Evolutionary conservation across 192 early-diverging fungal genomes (phyloP), one percentile per base, ranked within the genome.

Genomic region (Coemansia sp.): DNA sequence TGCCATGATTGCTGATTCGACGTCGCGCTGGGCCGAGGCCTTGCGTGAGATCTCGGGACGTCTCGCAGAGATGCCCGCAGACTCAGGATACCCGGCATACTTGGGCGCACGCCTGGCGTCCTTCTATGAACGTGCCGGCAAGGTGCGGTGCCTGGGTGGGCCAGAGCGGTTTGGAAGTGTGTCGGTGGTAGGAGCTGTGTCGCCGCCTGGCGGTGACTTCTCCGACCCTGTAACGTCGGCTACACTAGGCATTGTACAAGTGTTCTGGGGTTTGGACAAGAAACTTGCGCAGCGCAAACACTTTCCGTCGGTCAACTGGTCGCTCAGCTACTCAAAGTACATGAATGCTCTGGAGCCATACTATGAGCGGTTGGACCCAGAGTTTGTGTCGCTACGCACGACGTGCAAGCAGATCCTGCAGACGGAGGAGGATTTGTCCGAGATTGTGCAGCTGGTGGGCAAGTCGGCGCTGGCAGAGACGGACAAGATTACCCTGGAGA

Each of bases 1-100:
- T 31, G 93, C 98, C 61, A 99, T 99, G 98, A 99, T 99, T 95
- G 98, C 98, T 7, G 98, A 99, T 84, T 98, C 97, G n/a, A 98
- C 98, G 31, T 99, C 98, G 54, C 93, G 98, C 42, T 99, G 98
- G 98, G 98, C 98, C 64, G 98, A 99, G 84, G 98, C 98, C 21
- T 85, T 99, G 73, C 94, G 98, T 89, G 98, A 99, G 88, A 97
- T 99, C 85, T 99, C 98, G 13, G 98, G 98, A 80, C 96, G 98
- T 85, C 85, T 99, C 64, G 98, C 97, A 69, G 98, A 99, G 84
- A 99, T 99, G 98, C 98, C 98, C 66, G 96, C 96, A 29, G 94
- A 98, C 85, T 90, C 88, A 50, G 97, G 97, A 62, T 99, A 99
- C 85, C 97, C 98, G 34, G 97, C 98, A 6, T 99, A 99, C 64